Evolutionary conservation across 345 rosid genomes (phyloP).

Genomic region (Salix brachista): DNA sequence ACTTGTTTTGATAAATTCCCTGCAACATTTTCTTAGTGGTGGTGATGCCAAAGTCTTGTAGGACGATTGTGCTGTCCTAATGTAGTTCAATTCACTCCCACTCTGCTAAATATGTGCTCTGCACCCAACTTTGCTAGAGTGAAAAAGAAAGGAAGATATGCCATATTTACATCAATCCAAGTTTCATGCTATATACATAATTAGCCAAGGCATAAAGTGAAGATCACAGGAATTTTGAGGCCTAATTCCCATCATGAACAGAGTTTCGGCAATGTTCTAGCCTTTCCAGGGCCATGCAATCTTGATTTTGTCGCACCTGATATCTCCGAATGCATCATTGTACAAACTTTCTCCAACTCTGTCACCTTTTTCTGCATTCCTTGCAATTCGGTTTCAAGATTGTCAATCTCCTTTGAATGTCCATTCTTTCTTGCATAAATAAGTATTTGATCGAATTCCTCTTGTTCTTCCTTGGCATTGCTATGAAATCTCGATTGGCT

Average conservation of each 20-base stretch:
- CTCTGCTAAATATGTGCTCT: not conserved
- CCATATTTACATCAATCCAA: constrained; percentile 5
- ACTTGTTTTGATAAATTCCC: no score
- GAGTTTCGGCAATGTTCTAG: constrained; percentile 32
- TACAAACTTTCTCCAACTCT: constrained; percentile 26
- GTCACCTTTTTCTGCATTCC: constrained; percentile 21
- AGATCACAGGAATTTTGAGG: not conserved
- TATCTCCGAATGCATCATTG: constrained; percentile 24
- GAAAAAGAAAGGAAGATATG: not conserved
- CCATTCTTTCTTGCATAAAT: constrained; percentile 13
- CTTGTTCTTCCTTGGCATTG: constrained; percentile 4
- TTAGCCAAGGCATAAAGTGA: not conserved
- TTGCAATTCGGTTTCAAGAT: constrained; percentile 17
- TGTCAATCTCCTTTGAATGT: constrained; percentile 14
- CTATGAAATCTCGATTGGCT: not conserved
- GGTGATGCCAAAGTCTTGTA: not conserved
- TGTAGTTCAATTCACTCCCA: not conserved
- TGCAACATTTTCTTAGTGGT: no score
- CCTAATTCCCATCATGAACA: constrained; percentile 27
- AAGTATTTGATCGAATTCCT: constrained; percentile 7
- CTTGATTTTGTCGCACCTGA: constrained; percentile 22
- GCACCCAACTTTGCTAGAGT: not conserved
- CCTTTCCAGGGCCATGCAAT: constrained; percentile 16
- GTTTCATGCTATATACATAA: not conserved
- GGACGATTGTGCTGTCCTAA: not conserved